Evolutionary conservation across 306 rosid species (phyloP), one percentile per base, ranked within the genome.

Genomic region (Elaeagnus macrophylla): DNA sequence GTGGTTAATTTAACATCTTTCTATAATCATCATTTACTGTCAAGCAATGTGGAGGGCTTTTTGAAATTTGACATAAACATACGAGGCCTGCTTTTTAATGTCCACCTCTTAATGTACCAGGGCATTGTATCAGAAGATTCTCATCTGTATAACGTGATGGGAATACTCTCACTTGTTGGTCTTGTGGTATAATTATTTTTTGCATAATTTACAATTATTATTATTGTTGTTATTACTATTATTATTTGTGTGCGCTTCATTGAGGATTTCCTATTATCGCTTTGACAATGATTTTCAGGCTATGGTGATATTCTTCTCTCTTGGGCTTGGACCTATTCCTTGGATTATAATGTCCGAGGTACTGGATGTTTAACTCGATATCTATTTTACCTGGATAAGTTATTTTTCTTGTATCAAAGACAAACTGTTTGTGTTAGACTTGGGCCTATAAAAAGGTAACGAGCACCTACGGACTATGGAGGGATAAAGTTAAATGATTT

Each of bases 291-390:
- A 48, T 61, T 68, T 56, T 18, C 67, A 87, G 96, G 71, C 66
- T 41, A 59, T 77, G 81, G 87, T 75, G 48, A 66, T 72, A 52
- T 77, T 77, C 35, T 87, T 74, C 81, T 83, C 94, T 64, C 73
- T 87, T 17, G 96, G 96, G 36, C 75, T 87, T 7, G 96, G 96
- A 63, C 83, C 96, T 44, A 81, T 87, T 75, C 96, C 96, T 20
- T 87, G 96, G 96, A 52, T 87, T 54, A 87, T 87, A 70, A 87
- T 87, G 96, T 77, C 96, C 37, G 94, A 87, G 96, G 96, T 83
- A 72, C 53, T 57, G 38, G 50, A 14, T 16, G 15, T 53, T 51
- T 7, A 39, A 49, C 12, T 19, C 32, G 18, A 49, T 19, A 15
- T 15, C 8, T 12, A 48, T 48, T 48, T 5, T 16, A 15, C 36